Evolutionary conservation across 2,329 filamentous ascomycete genomes (phyloP), one percentile per base, ranked within the genome.

Genomic region (Camptophora hylomeconis): DNA sequence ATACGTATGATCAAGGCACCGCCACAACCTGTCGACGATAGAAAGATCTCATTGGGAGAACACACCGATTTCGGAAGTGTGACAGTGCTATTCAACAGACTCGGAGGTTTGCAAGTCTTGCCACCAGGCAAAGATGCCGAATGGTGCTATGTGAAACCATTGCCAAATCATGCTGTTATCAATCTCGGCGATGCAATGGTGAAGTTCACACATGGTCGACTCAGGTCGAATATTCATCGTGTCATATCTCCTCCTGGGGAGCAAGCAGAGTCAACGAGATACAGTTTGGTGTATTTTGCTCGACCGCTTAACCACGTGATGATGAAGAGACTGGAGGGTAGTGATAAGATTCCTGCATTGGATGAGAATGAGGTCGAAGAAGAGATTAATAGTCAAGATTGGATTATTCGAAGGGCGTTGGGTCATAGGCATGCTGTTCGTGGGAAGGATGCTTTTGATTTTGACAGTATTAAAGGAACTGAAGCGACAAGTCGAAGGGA

Each of bases 21-120:
- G 5, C 60, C 63, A 2, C 62, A 66, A 38, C 53, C 57, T 3
- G 32, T 40, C 3, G 49, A 57, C 18, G 56, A 62, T 40, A 47
- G 50, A 14, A 51, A 49, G 20, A 57, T 58, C 3, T 57, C 60
- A 2, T 41, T 67, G 13, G 62, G 62, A 13, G 63, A 64, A 32
- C 68, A 72, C 42, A 70, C 66, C 2, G 68, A 72, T 39, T 70
- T 70, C 37, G 67, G 66, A 24, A 62, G 54, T 28, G 53, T 72
- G 5, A 72, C 68, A 0, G 48, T 72, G 4, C 54, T 72, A 2
- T 68, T 71, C 47, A 72, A 70, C 46, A 56, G 63, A 0, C 45
- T 71, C 2, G 67, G 67, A 0, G 67, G 67, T 0, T 51, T 72
- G 5, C 67, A 71, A 41, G 60, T 71, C 3, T 50, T 63, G 3